A percentile compares a stretch with the other conserved stretches of the same genome.
These are phyloP conservation scores for Batkoa obscura DNA, from an alignment of 371 early-diverging fungal genomes.

Conservation along the genomic window DNA sequence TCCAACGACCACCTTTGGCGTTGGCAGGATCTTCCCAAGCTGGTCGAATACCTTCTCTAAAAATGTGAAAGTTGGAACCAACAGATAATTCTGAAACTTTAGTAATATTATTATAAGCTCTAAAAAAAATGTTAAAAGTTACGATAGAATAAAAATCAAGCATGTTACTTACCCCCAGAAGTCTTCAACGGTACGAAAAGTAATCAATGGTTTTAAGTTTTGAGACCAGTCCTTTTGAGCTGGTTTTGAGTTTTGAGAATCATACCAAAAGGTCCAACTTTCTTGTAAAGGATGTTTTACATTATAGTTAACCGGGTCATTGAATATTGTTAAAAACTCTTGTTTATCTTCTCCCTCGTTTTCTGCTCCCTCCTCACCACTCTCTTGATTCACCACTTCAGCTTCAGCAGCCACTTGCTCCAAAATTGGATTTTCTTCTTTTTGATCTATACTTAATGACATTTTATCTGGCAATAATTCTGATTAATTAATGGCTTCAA, in stretches of 20 bases:
- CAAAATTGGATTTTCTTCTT: no score
- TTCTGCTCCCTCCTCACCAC: no score
- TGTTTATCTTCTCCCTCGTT: background rate
- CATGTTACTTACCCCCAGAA: constrained; percentile 66
- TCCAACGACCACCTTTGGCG: constrained; percentile 91
- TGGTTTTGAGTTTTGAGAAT: constrained; percentile 59
- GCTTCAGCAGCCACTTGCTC: no score
- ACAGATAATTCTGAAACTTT: constrained; percentile 55
- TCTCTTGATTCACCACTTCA: no score
- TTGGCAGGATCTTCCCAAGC: constrained; percentile 98
- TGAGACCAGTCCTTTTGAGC: constrained; percentile 65
- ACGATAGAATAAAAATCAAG: background rate
- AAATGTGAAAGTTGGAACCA: constrained; percentile 88
- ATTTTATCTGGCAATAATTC: no score
- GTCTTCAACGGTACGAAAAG: constrained; percentile 84
- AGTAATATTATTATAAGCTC: constrained; percentile 77
- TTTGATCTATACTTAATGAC: no score
- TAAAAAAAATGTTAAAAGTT: constrained; percentile 11
- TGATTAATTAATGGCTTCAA: no score
- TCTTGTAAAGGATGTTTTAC: constrained; percentile 77
- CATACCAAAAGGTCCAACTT: constrained; percentile 89
- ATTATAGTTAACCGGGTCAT: constrained; percentile 43
- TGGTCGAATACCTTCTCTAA: constrained; percentile 91
- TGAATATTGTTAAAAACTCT: constrained; percentile 23
- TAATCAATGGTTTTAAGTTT: constrained; percentile 67